Evolutionary conservation across 495 filamentous ascomycete species (phyloP).

Genomic region (Penicillium roqueforti): DNA sequence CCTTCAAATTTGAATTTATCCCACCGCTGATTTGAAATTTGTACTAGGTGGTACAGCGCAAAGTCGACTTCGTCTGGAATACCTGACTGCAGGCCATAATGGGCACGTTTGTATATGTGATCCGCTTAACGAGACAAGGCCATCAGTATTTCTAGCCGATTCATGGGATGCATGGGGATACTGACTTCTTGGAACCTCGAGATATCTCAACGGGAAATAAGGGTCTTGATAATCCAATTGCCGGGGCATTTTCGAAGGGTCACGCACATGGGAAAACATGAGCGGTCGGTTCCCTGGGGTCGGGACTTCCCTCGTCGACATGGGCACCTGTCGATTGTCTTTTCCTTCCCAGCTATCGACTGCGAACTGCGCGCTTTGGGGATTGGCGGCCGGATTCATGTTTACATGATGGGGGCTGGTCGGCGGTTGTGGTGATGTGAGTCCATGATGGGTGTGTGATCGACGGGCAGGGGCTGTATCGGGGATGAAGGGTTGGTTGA

Average conservation of each 20-base stretch:
- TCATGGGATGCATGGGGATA: not conserved
- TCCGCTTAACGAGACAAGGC: conserved; percentile 26
- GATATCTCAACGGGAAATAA: conserved; percentile 38
- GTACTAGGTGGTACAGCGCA: conserved; percentile 86
- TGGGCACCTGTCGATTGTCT: conserved; percentile 34
- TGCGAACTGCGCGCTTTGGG: conserved; percentile 26
- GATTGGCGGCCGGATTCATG: conserved; percentile 31
- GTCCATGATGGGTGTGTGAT: conserved; percentile 32
- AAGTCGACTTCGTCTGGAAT: conserved; percentile 81
- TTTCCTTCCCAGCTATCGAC: conserved; percentile 40
- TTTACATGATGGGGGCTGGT: conserved; percentile 21
- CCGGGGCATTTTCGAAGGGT: conserved; percentile 29
- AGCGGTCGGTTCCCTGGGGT: conserved; percentile 44
- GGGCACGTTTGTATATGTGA: conserved; percentile 82
- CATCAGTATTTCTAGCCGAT: not conserved
- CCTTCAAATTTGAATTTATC: conserved; percentile 94
- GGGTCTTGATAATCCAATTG: conserved; percentile 43
- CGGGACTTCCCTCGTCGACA: conserved; percentile 41
- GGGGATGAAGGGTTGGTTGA: conserved; percentile 46
- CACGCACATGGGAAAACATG: conserved; percentile 28
- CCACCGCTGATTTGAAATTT: conserved; percentile 88
- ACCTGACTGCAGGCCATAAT: conserved; percentile 72
- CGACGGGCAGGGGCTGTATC: conserved; percentile 42
- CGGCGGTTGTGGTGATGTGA: conserved; percentile 34
- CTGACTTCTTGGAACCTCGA: conserved; percentile 44